These are phyloP conservation scores for Phytophthora meadii DNA, from an alignment of 352 stramenopile genomes.

Conservation along the genomic window DNA sequence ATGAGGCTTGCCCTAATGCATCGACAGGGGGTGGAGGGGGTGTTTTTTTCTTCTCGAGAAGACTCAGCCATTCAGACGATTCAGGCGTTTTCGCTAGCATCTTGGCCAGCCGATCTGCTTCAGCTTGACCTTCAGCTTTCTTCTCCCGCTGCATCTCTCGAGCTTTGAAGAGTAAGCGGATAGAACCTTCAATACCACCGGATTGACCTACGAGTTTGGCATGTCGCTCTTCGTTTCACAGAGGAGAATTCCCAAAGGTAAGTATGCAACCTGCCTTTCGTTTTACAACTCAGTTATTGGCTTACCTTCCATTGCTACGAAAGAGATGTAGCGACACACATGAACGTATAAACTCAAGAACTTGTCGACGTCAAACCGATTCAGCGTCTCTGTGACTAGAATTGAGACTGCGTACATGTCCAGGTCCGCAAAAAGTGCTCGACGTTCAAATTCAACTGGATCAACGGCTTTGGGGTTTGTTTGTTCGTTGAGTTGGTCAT, in stretches of 20 bases:
- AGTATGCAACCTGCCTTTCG: not conserved
- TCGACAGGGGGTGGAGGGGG: slow-evolving; percentile 34
- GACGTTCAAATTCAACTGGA: slow-evolving; percentile 19
- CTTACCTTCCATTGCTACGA: slow-evolving; percentile 58
- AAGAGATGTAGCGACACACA: slow-evolving; percentile 68
- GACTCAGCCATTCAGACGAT: slow-evolving; percentile 42
- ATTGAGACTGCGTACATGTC: slow-evolving; percentile 48
- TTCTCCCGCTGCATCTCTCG: slow-evolving; percentile 65
- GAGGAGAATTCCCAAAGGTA: slow-evolving; percentile 1
- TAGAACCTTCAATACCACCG: slow-evolving; percentile 67
- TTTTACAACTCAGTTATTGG: not conserved
- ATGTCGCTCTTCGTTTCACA: slow-evolving; percentile 47
- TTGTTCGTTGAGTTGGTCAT: slow-evolving; percentile 14
- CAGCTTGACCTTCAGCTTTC: slow-evolving; percentile 44
- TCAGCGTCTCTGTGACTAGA: slow-evolving; percentile 50
- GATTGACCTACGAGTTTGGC: slow-evolving; percentile 65
- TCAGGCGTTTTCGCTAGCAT: slow-evolving; percentile 28
- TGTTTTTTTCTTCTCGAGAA: slow-evolving; percentile 44
- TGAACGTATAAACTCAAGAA: slow-evolving; percentile 68
- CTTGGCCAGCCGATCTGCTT: slow-evolving; percentile 36
- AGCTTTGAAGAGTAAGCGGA: slow-evolving; percentile 66
- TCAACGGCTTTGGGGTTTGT: slow-evolving; percentile 3
- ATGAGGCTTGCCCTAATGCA: slow-evolving; percentile 37
- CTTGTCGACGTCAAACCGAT: slow-evolving; percentile 61
- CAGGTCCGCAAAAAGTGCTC: slow-evolving; percentile 49